Conservation (phyloP, 1,284 basidiomycete genomes). For the Termitomyces sp. region DNA sequence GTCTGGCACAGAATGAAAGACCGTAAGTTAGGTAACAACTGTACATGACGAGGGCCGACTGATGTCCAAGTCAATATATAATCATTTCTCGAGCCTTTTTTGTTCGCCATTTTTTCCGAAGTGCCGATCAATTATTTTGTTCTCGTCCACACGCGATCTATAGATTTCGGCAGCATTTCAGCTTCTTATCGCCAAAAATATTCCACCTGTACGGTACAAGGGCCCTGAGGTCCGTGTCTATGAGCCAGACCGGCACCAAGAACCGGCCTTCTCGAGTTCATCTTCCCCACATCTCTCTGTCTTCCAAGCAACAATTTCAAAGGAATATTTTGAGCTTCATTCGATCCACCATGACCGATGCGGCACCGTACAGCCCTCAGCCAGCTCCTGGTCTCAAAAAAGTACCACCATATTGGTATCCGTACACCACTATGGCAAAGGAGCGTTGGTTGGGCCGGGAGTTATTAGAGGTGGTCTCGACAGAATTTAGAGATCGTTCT, state of each 20-base stretch:
- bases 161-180: not conserved
- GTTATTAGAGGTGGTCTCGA: constrained; percentile 81
- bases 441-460: constrained; percentile 84
- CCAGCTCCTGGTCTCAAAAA: constrained; percentile 54
- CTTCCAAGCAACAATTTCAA: constrained; percentile 46
- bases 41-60: too few relatives aligned
- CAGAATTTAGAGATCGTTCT: constrained; percentile 86
- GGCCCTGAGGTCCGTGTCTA: constrained; percentile 14
- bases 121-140: constrained; percentile 6
- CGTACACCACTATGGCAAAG: constrained; percentile 90
- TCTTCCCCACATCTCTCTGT: constrained; percentile 39
- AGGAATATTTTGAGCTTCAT: constrained; percentile 49
- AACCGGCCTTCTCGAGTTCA: constrained; percentile 29
- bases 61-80: too few relatives aligned
- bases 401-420: constrained; percentile 75
- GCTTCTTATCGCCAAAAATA: not conserved
- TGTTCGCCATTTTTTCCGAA: not conserved
- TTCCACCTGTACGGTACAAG: not conserved
- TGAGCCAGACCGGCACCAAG: constrained; percentile 7
- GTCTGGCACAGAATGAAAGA: too few relatives aligned
- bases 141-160: not conserved
- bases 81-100: too few relatives aligned
- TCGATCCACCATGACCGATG: constrained; percentile 43
- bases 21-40: too few relatives aligned
- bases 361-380: constrained; percentile 20